These are phyloP conservation scores for Aspergillus hiratsukae DNA, from an alignment of 2,329 filamentous ascomycete species.

Conservation along the genomic window DNA sequence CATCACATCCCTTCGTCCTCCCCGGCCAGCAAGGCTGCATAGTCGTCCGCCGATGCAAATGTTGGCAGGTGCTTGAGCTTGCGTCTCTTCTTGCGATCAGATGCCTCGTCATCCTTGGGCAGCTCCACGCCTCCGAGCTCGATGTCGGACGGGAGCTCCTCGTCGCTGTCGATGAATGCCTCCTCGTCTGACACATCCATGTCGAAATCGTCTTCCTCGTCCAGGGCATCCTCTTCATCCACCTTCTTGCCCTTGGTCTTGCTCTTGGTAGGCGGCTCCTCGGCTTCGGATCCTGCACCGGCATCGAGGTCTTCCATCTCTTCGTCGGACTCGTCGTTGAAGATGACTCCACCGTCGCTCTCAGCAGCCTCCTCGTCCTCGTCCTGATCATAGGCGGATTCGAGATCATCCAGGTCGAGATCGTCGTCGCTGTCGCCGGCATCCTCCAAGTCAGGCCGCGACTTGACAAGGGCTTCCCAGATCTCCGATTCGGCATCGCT, in stretches of 20 bases:
- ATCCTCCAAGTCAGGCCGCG: constrained; percentile 70
- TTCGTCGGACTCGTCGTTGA: constrained; percentile 46
- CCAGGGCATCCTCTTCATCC: constrained; percentile 36
- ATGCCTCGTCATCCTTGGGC: constrained; percentile 37
- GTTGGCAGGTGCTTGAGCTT: constrained; percentile 85
- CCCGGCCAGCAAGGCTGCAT: constrained; percentile 74
- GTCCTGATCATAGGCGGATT: constrained; percentile 47
- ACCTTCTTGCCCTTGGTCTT: constrained; percentile 21
- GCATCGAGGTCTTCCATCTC: constrained; percentile 43
- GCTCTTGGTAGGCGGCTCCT: constrained; percentile 26
- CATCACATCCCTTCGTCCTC: constrained; percentile 54
- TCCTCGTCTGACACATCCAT: constrained; percentile 45
- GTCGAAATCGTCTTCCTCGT: constrained; percentile 53
- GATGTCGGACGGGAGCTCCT: constrained; percentile 50
- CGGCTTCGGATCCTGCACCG: constrained; percentile 44
- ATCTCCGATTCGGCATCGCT: constrained; percentile 73
- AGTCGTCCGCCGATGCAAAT: constrained; percentile 92
- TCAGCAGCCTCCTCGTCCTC: constrained; percentile 36
- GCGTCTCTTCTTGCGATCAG: constrained; percentile 62
- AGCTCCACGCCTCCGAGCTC: constrained; percentile 42
- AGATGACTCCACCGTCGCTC: constrained; percentile 43
- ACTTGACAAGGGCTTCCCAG: constrained; percentile 84
- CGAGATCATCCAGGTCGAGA: constrained; percentile 52
- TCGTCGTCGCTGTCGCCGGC: constrained; percentile 55
- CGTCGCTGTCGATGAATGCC: constrained; percentile 50